Conservation (phyloP, 139 green algal genomes). For the Chlamydomonas schloesseri region DNA sequence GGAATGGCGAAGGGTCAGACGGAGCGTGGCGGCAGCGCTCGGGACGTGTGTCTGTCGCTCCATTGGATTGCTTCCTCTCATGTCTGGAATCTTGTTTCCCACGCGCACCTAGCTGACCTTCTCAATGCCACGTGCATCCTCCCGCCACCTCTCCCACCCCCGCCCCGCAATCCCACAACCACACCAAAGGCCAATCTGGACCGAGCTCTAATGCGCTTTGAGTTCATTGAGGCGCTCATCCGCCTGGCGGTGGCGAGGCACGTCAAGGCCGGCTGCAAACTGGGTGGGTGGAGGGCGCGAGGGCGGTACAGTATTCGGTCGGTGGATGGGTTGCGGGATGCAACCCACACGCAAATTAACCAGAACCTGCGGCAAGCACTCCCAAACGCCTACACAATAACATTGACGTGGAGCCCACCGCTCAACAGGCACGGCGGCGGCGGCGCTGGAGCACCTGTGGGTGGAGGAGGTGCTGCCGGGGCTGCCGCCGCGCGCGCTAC, state of each 20-base stretch:
- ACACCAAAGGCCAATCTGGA: not conserved
- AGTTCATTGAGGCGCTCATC: slow-evolving; percentile 32
- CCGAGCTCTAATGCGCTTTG: slow-evolving; percentile 10
- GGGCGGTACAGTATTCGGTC: too few relatives aligned
- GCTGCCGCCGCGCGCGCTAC: not conserved
- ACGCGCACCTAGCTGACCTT: too few relatives aligned
- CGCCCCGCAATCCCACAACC: not conserved
- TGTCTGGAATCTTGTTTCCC: too few relatives aligned
- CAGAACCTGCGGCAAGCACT: too few relatives aligned
- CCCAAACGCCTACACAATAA: not conserved
- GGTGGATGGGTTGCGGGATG: too few relatives aligned
- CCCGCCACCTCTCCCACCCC: not conserved
- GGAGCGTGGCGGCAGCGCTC: too few relatives aligned
- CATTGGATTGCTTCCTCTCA: too few relatives aligned
- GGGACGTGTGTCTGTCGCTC: too few relatives aligned
- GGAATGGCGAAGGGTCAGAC: too few relatives aligned
- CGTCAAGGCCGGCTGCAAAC: slow-evolving; percentile 16
- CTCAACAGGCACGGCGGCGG: slow-evolving; percentile 2
- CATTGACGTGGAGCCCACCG: too few relatives aligned
- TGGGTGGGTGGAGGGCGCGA: not conserved
- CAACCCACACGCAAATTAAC: too few relatives aligned
- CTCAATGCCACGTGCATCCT: too few relatives aligned
- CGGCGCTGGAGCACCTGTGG: slow-evolving; percentile 26
- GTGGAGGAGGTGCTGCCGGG: slow-evolving; percentile 4
- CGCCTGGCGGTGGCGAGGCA: slow-evolving; percentile 2